These are phyloP conservation scores for Phanerochaete sordida DNA, from an alignment of 768 basidiomycete species.

Conservation along the genomic window DNA sequence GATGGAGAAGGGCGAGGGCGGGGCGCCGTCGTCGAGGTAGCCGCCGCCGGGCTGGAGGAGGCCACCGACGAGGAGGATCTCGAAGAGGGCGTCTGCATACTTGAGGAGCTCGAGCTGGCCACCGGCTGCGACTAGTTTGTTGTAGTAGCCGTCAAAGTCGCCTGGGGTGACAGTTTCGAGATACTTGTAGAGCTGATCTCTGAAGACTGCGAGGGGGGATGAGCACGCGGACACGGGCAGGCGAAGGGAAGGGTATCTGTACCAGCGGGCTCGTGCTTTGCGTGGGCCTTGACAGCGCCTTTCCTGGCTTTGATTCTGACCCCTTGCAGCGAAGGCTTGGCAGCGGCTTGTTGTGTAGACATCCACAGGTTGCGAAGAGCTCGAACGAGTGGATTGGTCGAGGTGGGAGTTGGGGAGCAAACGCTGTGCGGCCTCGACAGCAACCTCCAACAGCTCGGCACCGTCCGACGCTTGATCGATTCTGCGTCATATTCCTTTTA, in stretches of 20 bases:
- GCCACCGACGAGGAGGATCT: constrained; percentile 92
- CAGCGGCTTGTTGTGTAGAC: constrained; percentile 83
- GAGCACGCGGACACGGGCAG: constrained; percentile 2
- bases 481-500: background rate
- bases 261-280: constrained; percentile 90
- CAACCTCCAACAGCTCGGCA: constrained; percentile 5
- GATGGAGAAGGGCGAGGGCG: constrained; percentile 85
- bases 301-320: constrained; percentile 93
- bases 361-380: constrained; percentile 61
- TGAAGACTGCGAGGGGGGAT: constrained; percentile 61
- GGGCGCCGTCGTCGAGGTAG: constrained; percentile 84
- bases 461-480: constrained; percentile 6
- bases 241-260: constrained; percentile 5
- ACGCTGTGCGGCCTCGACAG: background rate
- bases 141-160: constrained; percentile 80
- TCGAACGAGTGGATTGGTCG: constrained; percentile 26
- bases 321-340: constrained; percentile 90
- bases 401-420: background rate
- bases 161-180: constrained; percentile 75
- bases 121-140: constrained; percentile 89
- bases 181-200: constrained; percentile 90
- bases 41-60: constrained; percentile 94
- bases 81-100: constrained; percentile 96
- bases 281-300: constrained; percentile 87
- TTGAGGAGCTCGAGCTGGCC: constrained; percentile 92